Evolutionary conservation across 179 eudicot species (phyloP).

Genomic region (Vitellaria paradoxa): DNA sequence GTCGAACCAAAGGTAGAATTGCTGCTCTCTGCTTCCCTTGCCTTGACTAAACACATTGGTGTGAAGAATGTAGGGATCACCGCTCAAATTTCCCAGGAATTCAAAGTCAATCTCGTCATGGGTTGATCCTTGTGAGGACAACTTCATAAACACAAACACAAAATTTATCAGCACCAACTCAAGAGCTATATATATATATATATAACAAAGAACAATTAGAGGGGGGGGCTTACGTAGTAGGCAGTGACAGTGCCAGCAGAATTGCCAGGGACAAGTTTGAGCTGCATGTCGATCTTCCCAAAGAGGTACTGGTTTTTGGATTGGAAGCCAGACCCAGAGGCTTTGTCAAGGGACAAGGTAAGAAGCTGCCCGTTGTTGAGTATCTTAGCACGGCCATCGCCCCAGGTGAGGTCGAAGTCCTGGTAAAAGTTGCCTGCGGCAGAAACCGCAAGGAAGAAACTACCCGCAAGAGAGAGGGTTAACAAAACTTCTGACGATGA

Average conservation of each 20-base stretch:
- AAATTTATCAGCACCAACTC: background rate
- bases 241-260: constrained; percentile 17
- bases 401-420: background rate
- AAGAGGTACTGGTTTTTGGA: background rate
- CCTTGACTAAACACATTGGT: too few species aligned
- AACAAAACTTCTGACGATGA: background rate
- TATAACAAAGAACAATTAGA: background rate
- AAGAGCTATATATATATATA: background rate
- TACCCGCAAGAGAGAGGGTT: background rate
- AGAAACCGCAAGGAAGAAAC: background rate
- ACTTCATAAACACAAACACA: too few species aligned
- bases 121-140: too few species aligned
- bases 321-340: constrained; percentile 11
- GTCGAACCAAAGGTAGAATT: too few species aligned
- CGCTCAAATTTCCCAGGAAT: too few species aligned
- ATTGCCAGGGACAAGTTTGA: background rate
- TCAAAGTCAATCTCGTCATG: too few species aligned
- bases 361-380: constrained; percentile 3
- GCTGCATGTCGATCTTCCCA: background rate
- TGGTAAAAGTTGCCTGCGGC: background rate
- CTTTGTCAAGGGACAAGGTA: constrained; percentile 10
- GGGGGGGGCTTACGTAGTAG: constrained; percentile 10
- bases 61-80: too few species aligned
- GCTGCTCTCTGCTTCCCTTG: too few species aligned
- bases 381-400: background rate